Conservation (phyloP, 2,329 filamentous ascomycete species). For the Hawksworthiomyces lignivorus region DNA sequence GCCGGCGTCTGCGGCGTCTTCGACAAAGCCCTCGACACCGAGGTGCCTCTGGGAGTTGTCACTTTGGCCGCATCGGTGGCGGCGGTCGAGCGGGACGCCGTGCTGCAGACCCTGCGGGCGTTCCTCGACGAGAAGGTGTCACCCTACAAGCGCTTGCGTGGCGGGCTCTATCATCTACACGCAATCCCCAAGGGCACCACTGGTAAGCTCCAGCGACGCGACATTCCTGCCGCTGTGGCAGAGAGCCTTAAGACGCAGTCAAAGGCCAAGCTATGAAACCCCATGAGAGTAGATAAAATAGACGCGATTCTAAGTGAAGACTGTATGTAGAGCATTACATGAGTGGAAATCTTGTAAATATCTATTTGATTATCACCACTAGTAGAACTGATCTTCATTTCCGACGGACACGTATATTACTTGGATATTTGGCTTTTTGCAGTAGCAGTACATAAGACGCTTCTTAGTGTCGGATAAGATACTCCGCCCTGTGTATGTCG, state of each 20-base stretch:
- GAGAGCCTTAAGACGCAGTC: background rate
- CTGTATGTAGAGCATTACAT: no score
- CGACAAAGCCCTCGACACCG: constrained; percentile 34
- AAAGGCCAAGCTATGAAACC: constrained; percentile 3
- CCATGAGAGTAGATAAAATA: no score
- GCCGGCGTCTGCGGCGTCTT: constrained; percentile 7
- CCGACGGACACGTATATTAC: no score
- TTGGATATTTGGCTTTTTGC: no score
- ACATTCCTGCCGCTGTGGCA: constrained; percentile 5
- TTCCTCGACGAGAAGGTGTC: constrained; percentile 40
- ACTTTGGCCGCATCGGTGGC: constrained; percentile 36
- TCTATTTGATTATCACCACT: no score
- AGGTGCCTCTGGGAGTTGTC: constrained; percentile 59
- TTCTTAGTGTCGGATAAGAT: no score
- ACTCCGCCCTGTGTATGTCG: no score
- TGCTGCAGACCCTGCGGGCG: constrained; percentile 45
- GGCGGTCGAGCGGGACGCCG: constrained; percentile 29
- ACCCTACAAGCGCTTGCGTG: constrained; percentile 42
- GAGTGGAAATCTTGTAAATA: no score
- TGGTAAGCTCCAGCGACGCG: constrained; percentile 24
- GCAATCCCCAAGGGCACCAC: constrained; percentile 59
- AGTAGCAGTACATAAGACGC: no score
- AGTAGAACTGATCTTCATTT: no score
- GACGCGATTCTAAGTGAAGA: background rate
- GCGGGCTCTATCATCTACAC: constrained; percentile 56